Evolutionary conservation across 2,329 filamentous ascomycete genomes (phyloP).

Genomic region (Neopestalotiopsis clavispora): DNA sequence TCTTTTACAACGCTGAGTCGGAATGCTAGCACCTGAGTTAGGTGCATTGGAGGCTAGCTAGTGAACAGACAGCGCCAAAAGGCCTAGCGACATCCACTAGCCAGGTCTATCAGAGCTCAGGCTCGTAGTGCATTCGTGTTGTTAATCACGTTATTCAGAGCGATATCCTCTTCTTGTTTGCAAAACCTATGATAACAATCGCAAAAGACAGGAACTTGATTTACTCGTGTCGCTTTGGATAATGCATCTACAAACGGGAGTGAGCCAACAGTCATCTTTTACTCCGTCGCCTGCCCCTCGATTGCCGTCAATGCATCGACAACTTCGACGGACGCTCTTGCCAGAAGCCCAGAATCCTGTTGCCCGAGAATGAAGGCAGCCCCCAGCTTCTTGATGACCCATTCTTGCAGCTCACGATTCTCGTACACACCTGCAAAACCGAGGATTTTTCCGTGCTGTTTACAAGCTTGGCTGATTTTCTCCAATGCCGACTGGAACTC

Average conservation of each 20-base stretch:
- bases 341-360: not conserved
- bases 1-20: no score
- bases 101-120: no score
- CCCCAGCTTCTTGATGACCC: not conserved
- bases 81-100: no score
- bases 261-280: not conserved
- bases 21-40: no score
- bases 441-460: slow-evolving; percentile 1
- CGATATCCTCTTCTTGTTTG: no score
- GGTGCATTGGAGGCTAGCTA: no score
- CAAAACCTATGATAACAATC: no score
- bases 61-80: no score
- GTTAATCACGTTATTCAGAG: no score
- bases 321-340: not conserved
- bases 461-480: not conserved
- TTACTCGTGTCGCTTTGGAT: no score
- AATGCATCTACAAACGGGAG: no score
- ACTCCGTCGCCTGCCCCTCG: not conserved
- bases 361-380: not conserved
- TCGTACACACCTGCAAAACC: slow-evolving; percentile 4
- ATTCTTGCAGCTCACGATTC: slow-evolving; percentile 32
- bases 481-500: not conserved
- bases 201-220: not conserved
- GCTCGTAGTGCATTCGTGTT: no score
- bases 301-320: not conserved